Evolutionary conservation across 495 filamentous ascomycete genomes (phyloP).

Genomic region (Aspergillus biplanus): DNA sequence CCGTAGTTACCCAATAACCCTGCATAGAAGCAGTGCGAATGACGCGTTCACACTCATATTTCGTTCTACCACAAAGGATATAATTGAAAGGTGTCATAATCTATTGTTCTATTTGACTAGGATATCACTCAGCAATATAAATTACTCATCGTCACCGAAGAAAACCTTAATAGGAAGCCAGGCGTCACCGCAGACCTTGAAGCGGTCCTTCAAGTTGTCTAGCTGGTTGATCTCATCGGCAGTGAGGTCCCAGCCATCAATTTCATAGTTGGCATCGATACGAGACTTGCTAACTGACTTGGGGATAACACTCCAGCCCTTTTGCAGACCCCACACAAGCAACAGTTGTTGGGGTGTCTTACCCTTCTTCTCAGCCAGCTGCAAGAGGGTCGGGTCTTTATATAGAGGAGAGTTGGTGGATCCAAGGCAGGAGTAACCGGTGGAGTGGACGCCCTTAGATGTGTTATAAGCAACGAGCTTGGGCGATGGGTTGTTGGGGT

Average conservation of each 20-base stretch:
- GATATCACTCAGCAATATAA: slow-evolving; percentile 20
- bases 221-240: slow-evolving; percentile 66
- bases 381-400: slow-evolving; percentile 60
- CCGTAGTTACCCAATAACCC: neutral
- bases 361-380: slow-evolving; percentile 66
- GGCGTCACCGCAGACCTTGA: slow-evolving; percentile 72
- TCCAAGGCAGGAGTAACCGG: slow-evolving; percentile 71
- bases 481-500: slow-evolving; percentile 78
- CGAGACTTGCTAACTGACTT: slow-evolving; percentile 67
- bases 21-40: neutral
- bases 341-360: slow-evolving; percentile 70
- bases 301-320: slow-evolving; percentile 74
- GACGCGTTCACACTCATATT: neutral
- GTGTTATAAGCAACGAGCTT: slow-evolving; percentile 76
- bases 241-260: slow-evolving; percentile 69
- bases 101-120: slow-evolving; percentile 20
- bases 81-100: slow-evolving; percentile 1
- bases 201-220: slow-evolving; percentile 65
- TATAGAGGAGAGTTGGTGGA: slow-evolving; percentile 58
- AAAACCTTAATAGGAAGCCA: slow-evolving; percentile 83
- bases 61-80: neutral
- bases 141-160: slow-evolving; percentile 83
- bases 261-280: slow-evolving; percentile 65
- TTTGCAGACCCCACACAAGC: slow-evolving; percentile 69
- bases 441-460: slow-evolving; percentile 68